Base-by-base conservation (phyloP, 1,284 basidiomycete species). In the Sanghuangporus baumii region DNA sequence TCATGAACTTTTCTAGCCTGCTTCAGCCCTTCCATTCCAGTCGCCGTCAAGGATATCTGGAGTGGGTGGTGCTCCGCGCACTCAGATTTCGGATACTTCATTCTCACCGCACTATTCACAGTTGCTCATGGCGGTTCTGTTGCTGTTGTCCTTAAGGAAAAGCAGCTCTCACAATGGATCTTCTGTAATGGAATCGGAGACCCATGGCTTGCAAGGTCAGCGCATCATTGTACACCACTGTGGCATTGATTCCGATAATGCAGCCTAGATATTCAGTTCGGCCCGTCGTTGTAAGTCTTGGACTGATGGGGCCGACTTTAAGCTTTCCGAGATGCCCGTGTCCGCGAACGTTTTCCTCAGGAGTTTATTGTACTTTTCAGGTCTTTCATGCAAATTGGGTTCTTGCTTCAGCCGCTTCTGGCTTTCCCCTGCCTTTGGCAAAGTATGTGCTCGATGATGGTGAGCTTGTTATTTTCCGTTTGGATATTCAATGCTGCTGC, bases 351-450 rank as follows among this genome's bases (percentile, higher is more conserved):
- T 16, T 23, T 52, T 4, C 31, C 9, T 52, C 6, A 31, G 56
- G 12, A 38, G 26, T 57, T 46, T 11, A 37, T 11, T 43, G 6
- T 31, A 41, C 16, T 36, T 48, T 23, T 20, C 58, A 67, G 66
- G 65, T 67, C 31, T 67, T 66, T 47, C 61, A 66, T 58, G 57
- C 57, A 14, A 48, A 67, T 26, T 67, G 66, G 66, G 63, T 67
- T 46, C 60, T 55, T 37, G 64, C 64, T 40, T 43, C 65, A 41
- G 60, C 47, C 7, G 37, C 46, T 20, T 37, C 65, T 26, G 59
- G 50, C 4, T 67, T 61, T 57, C 31, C 57, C 6, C 41, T 64
- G 31, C 61, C 61, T 3, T 48, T 67, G 50, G 40, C 64, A 47
- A 46, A 60, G 11, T 67, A 59, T 57, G 60, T 66, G 18, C 61